phyloP scores from a whole-genome alignment of 345 rosid genomes.

The Raphanus raphanistrum region DNA sequence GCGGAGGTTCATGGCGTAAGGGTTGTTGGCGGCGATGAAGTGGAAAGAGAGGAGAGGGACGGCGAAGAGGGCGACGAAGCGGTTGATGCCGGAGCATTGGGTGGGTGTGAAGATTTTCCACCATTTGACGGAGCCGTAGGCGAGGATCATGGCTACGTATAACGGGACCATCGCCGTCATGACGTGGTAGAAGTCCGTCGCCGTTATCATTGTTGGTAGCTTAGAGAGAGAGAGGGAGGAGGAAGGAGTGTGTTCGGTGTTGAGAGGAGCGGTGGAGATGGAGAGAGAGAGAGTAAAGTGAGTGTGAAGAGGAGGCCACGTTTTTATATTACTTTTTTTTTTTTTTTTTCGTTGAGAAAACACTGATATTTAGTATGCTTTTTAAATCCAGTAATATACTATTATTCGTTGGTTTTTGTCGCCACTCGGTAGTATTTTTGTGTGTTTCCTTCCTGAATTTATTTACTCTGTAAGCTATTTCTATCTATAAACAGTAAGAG shows the following conservation, averaged over 20 bases:
- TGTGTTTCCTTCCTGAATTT: neutral
- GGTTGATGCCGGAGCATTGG: slow-evolving; percentile 98
- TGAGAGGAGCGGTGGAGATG: neutral
- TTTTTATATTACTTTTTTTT: slow-evolving; percentile 28
- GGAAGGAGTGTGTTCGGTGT: neutral
- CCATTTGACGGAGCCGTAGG: slow-evolving; percentile 98
- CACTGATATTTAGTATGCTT: neutral
- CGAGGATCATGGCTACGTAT: slow-evolving; percentile 95
- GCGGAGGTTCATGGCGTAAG: slow-evolving; percentile 49
- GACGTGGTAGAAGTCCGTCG: slow-evolving; percentile 84
- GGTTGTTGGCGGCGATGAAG: slow-evolving; percentile 54
- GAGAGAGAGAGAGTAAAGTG: slow-evolving; percentile 20
- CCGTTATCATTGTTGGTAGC: slow-evolving; percentile 59
- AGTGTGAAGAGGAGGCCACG: slow-evolving; percentile 10
- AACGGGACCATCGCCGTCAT: slow-evolving; percentile 99
- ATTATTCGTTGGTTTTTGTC: neutral
- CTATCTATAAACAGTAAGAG: neutral
- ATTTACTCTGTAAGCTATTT: neutral
- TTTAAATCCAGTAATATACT: neutral
- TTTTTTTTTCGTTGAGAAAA: neutral
- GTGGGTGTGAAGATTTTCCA: slow-evolving; percentile 97
- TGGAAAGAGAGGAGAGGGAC: slow-evolving; percentile 98
- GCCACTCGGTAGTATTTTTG: neutral
- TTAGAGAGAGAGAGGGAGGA: slow-evolving; percentile 8
- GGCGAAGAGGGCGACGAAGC: slow-evolving; percentile 96